These are phyloP conservation scores for Suillus ampliporus DNA, from an alignment of 768 basidiomycete genomes.

Conservation along the genomic window DNA sequence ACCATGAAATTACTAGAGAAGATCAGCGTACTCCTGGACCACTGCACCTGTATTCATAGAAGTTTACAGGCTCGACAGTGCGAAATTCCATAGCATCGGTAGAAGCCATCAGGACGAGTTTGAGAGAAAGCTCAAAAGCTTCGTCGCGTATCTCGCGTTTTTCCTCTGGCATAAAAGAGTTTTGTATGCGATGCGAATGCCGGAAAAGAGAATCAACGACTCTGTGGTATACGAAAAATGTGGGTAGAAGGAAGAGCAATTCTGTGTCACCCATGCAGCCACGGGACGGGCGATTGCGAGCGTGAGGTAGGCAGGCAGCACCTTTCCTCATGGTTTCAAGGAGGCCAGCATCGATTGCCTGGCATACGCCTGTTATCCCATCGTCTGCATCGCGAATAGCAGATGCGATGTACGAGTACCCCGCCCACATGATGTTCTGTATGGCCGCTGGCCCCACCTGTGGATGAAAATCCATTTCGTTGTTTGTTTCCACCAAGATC, in stretches of 20 bases:
- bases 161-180: too few species aligned
- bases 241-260: background rate
- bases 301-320: background rate
- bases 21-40: background rate
- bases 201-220: background rate
- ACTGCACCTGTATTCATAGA: background rate
- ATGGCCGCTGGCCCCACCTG: background rate
- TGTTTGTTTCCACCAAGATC: background rate
- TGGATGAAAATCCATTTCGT: background rate
- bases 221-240: background rate
- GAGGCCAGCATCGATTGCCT: slow-evolving; percentile 1
- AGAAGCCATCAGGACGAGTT: background rate
- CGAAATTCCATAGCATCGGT: background rate
- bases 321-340: background rate
- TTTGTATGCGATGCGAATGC: background rate
- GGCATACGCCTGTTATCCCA: background rate
- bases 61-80: background rate
- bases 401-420: background rate
- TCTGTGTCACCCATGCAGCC: background rate
- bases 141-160: background rate
- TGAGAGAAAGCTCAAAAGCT: background rate
- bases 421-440: background rate
- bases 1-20: background rate
- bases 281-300: background rate
- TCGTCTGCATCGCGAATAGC: background rate